Conservation (phyloP, 2,329 filamentous ascomycete genomes). For the Pseudogymnoascus sp. region DNA sequence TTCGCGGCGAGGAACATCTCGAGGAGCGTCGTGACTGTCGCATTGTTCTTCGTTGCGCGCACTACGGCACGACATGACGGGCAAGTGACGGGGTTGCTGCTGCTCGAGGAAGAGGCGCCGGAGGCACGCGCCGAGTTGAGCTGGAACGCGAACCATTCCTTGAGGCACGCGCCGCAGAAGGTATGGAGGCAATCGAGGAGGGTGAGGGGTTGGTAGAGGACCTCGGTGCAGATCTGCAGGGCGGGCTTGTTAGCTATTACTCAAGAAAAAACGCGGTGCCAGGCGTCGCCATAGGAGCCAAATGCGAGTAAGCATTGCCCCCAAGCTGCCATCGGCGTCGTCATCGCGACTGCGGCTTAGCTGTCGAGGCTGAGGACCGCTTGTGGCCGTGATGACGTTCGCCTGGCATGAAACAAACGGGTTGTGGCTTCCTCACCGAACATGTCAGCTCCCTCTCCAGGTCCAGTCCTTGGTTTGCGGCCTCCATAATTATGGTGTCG, state of each 20-base stretch:
- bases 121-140: constrained; percentile 21
- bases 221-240: constrained; percentile 84
- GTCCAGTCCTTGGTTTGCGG: constrained; percentile 50
- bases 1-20: constrained; percentile 81
- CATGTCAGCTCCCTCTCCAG: constrained; percentile 92
- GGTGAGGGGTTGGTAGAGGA: constrained; percentile 83
- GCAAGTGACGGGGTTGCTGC: constrained; percentile 62
- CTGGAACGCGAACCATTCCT: constrained; percentile 91
- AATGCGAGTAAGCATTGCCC: neutral
- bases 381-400: constrained; percentile 3
- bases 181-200: constrained; percentile 91
- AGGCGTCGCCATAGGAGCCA: neutral
- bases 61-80: constrained; percentile 85
- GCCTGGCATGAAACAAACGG: constrained; percentile 9
- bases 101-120: constrained; percentile 18
- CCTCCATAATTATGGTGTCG: constrained; percentile 37
- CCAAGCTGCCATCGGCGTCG: neutral
- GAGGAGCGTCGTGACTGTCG: constrained; percentile 78
- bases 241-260: neutral
- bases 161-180: constrained; percentile 90
- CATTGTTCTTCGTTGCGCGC: constrained; percentile 81
- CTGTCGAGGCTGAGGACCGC: constrained; percentile 6
- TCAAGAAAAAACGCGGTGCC: constrained; percentile 10
- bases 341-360: neutral
- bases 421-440: constrained; percentile 57